Evolutionary conservation across 192 early-diverging fungal genomes (phyloP), one percentile per base, ranked within the genome.

Genomic region (Rhizoclosmatium sp.): DNA sequence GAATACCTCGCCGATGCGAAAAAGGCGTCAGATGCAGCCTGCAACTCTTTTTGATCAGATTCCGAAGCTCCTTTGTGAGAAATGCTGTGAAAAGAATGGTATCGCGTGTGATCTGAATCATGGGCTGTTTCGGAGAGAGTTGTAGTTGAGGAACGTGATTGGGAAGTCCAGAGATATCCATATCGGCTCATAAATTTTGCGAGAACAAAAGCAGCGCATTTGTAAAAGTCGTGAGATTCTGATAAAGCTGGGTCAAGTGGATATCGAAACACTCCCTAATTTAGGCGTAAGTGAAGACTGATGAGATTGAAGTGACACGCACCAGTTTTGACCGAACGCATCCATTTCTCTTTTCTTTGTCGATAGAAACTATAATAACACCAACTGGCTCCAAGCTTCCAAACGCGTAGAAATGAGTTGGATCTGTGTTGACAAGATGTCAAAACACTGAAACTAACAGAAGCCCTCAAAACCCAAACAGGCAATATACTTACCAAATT

Each of bases 311-410:
- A 12, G 5, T 54, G 51, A 54, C 16, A 54, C 60, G 60, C 21
- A 62, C 60, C 60, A 62, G 60, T 40, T 62, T 62, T 7, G 60
- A 62, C 39, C 60, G 7, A 21, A 62, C 60, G 60, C 39, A 62
- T 62, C 60, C 60, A 23, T 7, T 40, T 4, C 5, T 7, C 23
- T 7, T 62, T 21, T 9, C 60, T 40, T 23, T 62, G 39, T 62
- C 60, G 39, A 62, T 23, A 7, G 60, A 62, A 7, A 62, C 60
- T 7, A 62, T 40, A 19, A 62, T 21, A 62, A 62, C 7, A 19
- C 60, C 60, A 62, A 62, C 21, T 62, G 60, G 60, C 7, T 62
- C 23, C 60, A 62, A 7, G 7, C 10, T 23, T 7, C 39, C 21
- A 21, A 62, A 62, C 7, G 60, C 60, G 39, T 62, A 21, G 21